Evolutionary conservation across 2,329 filamentous ascomycete genomes (phyloP).

Genomic region (Phialophora chinensis): DNA sequence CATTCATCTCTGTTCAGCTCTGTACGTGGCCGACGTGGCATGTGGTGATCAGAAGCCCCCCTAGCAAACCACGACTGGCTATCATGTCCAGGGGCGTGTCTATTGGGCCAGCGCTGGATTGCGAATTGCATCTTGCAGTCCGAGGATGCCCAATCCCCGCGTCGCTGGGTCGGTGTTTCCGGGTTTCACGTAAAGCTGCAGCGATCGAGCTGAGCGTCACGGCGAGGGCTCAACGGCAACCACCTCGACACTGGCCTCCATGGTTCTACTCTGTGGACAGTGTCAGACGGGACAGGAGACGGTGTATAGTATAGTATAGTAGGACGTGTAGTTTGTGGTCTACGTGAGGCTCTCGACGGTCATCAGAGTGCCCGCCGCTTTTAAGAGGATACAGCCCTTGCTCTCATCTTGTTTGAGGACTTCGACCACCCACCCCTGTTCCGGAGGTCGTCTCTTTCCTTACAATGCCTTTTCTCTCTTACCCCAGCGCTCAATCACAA

Average conservation of each 20-base stretch:
- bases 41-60: neutral
- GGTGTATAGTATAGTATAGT: neutral
- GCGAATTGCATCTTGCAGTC: neutral
- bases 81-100: neutral
- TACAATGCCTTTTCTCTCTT: constrained; percentile 34
- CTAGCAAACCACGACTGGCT: neutral
- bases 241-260: neutral
- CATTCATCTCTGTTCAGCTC: neutral
- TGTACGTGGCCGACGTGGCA: constrained; percentile 1
- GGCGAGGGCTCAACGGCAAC: neutral
- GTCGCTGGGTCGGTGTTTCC: neutral
- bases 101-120: neutral
- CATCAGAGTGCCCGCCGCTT: neutral
- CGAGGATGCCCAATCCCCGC: neutral
- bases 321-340: neutral
- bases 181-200: neutral
- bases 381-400: neutral
- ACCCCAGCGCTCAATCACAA: constrained; percentile 32
- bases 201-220: neutral
- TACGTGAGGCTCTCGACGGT: neutral
- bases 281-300: neutral
- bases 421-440: neutral
- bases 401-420: neutral
- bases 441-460: neutral
- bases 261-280: neutral